phyloP scores from a whole-genome alignment of 345 rosid genomes.

The Arabidopsis arenosa region DNA sequence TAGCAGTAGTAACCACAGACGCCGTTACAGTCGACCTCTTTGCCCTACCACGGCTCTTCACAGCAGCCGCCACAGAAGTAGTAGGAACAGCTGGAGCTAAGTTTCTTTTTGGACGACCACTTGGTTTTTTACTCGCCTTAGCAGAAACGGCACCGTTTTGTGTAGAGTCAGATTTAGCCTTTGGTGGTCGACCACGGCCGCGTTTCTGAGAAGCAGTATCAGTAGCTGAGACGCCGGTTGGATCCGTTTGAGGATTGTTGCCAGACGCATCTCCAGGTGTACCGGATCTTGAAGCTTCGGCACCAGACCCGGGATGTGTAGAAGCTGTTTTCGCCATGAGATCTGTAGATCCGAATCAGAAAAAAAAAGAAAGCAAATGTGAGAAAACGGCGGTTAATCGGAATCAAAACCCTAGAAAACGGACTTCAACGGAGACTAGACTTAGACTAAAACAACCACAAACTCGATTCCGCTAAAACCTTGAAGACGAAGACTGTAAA shows the following conservation, averaged over 20 bases:
- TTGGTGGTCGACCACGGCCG: slow-evolving; percentile 78
- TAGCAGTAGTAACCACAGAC: not conserved
- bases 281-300: slow-evolving; percentile 32
- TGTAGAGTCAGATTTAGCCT: slow-evolving; percentile 39
- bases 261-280: slow-evolving; percentile 10
- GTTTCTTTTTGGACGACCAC: slow-evolving; percentile 53
- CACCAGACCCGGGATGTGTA: not conserved
- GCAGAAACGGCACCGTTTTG: slow-evolving; percentile 24
- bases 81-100: slow-evolving; percentile 15
- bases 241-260: not conserved
- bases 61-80: slow-evolving; percentile 30
- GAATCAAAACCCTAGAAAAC: slow-evolving; percentile 25
- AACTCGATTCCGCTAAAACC: slow-evolving; percentile 26
- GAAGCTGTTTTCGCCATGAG: slow-evolving; percentile 36
- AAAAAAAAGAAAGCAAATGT: not conserved
- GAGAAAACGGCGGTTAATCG: slow-evolving; percentile 21
- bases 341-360: slow-evolving; percentile 24
- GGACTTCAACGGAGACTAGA: slow-evolving; percentile 18
- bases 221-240: slow-evolving; percentile 32
- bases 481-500: not conserved
- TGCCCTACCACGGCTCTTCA: slow-evolving; percentile 37
- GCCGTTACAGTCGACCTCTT: slow-evolving; percentile 22
- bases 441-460: not conserved
- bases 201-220: slow-evolving; percentile 46
- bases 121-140: slow-evolving; percentile 28